These are phyloP conservation scores for Centella asiatica DNA, from an alignment of 129 eudicot genomes.

Conservation along the genomic window DNA sequence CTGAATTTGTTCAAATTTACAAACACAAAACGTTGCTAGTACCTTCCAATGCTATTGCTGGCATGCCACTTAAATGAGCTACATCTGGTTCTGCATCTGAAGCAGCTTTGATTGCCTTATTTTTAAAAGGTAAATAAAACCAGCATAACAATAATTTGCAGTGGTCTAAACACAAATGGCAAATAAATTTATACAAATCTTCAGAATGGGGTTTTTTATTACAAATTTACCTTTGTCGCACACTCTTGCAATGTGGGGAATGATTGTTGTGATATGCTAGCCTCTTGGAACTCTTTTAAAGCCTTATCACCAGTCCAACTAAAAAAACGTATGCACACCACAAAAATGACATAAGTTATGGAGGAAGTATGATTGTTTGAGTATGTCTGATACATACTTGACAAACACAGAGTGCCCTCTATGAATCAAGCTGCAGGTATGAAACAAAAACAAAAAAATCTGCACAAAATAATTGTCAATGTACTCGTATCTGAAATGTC, in stretches of 20 bases:
- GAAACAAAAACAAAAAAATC: too few relatives aligned
- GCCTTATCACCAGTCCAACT: slow-evolving; percentile 96
- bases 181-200: neutral
- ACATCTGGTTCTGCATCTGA: slow-evolving; percentile 63
- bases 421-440: too few relatives aligned
- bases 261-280: slow-evolving; percentile 65
- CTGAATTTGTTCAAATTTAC: slow-evolving; percentile 2
- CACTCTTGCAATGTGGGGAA: slow-evolving; percentile 74
- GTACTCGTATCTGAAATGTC: too few relatives aligned
- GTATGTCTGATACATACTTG: neutral
- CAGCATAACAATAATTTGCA: neutral
- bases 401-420: too few relatives aligned
- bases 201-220: neutral
- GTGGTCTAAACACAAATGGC: neutral
- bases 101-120: slow-evolving; percentile 78
- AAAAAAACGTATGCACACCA: neutral
- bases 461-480: too few relatives aligned
- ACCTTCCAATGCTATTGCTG: slow-evolving; percentile 69
- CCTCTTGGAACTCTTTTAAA: slow-evolving; percentile 80
- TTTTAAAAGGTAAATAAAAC: slow-evolving; percentile 6
- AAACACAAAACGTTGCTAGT: slow-evolving; percentile 10
- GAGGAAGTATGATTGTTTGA: neutral
- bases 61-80: slow-evolving; percentile 58
- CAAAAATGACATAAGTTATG: neutral
- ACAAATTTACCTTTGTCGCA: slow-evolving; percentile 56